Evolutionary conservation across 495 filamentous ascomycete genomes (phyloP).

Genomic region (Gamarada debralockiae): DNA sequence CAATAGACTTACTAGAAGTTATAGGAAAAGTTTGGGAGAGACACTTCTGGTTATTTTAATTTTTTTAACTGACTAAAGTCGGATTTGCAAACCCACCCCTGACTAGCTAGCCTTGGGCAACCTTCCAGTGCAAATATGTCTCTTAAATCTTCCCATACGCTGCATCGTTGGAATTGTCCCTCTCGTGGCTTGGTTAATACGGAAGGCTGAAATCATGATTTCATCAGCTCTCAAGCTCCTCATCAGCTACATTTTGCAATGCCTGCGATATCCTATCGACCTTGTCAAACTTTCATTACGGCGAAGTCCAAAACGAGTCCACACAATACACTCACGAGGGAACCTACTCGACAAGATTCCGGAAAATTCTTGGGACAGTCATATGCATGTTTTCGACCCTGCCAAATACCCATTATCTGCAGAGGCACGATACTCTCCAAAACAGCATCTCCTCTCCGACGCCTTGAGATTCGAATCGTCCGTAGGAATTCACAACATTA

Average conservation of each 20-base stretch:
- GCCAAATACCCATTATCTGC: constrained; percentile 34
- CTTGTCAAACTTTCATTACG: not conserved
- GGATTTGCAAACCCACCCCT: not conserved
- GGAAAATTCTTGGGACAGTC: constrained; percentile 43
- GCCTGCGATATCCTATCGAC: not conserved
- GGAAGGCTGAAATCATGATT: not conserved
- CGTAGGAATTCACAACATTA: constrained; percentile 38
- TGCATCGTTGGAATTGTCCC: not conserved
- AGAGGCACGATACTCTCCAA: constrained; percentile 33
- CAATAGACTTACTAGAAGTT: not conserved
- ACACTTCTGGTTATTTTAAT: too few species aligned
- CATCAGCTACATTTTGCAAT: not conserved
- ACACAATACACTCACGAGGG: too few species aligned
- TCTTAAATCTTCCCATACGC: not conserved
- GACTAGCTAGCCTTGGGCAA: not conserved
- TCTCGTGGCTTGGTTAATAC: not conserved
- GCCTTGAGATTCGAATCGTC: constrained; percentile 37
- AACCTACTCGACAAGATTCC: too few species aligned
- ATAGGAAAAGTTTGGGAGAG: not conserved
- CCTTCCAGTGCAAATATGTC: not conserved
- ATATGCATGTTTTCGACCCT: constrained; percentile 51
- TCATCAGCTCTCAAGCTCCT: not conserved
- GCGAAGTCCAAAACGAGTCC: too few species aligned
- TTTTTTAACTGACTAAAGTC: not conserved
- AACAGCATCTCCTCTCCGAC: constrained; percentile 34